Conservation (phyloP, 2,329 filamentous ascomycete genomes). For the Exophiala phaeomuriformis region DNA sequence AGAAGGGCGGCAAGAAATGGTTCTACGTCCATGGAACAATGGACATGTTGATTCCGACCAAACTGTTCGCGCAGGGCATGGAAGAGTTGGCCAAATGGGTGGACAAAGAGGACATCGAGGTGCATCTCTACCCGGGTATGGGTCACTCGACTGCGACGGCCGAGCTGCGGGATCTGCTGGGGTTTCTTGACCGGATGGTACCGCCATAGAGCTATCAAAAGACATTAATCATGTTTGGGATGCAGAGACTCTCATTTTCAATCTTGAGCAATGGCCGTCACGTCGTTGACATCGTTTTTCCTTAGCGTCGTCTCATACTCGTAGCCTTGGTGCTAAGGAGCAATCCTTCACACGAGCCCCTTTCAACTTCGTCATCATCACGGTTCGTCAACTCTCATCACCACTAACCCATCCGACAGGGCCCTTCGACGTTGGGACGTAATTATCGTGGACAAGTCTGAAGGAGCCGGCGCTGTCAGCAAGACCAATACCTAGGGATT, state of each 20-base stretch:
- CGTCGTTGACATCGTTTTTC: too few relatives aligned
- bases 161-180: constrained; percentile 41
- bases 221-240: background rate
- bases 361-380: too few relatives aligned
- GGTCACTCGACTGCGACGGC: constrained; percentile 40
- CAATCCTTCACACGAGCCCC: too few relatives aligned
- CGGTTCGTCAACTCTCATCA: too few relatives aligned
- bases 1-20: constrained; percentile 34
- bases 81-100: constrained; percentile 34
- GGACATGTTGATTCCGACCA: constrained; percentile 44
- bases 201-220: constrained; percentile 11
- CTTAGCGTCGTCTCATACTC: too few relatives aligned
- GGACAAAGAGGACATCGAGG: constrained; percentile 34
- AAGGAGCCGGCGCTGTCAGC: too few relatives aligned
- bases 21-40: constrained; percentile 44
- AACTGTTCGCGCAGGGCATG: constrained; percentile 38
- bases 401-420: too few relatives aligned
- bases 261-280: too few relatives aligned
- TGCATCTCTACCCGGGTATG: constrained; percentile 41
- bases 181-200: constrained; percentile 21
- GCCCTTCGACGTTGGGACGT: background rate
- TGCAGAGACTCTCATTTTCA: too few relatives aligned
- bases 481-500: too few relatives aligned
- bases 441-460: constrained; percentile 11
- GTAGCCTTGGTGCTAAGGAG: too few relatives aligned